These are phyloP conservation scores for Chloranthus sessilifolius DNA, from an alignment of 164 flowering plant genomes.

Conservation along the genomic window DNA sequence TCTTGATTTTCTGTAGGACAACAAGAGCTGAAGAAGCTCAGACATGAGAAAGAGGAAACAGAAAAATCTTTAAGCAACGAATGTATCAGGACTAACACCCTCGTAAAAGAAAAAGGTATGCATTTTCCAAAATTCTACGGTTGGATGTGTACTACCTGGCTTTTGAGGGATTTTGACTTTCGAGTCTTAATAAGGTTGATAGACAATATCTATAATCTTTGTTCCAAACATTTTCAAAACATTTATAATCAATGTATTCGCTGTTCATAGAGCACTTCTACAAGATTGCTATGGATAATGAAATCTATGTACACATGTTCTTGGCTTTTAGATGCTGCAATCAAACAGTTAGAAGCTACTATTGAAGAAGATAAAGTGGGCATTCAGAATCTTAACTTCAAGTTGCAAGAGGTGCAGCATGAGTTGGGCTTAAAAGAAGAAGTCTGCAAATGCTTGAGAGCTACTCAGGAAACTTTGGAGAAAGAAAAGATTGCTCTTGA, in stretches of 20 bases:
- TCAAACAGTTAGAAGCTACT: constrained; percentile 55
- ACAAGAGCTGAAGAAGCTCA: constrained; percentile 52
- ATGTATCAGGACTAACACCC: constrained; percentile 25
- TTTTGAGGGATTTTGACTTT: too few species aligned
- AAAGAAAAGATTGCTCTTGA: constrained; percentile 56
- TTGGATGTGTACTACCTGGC: too few species aligned
- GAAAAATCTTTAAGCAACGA: constrained; percentile 47
- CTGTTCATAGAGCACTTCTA: too few species aligned
- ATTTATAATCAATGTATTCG: too few species aligned
- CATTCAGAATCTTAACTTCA: constrained; percentile 44
- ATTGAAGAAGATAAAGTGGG: constrained; percentile 34
- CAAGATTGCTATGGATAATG: too few species aligned
- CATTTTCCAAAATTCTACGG: neutral
- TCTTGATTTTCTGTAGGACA: constrained; percentile 41
- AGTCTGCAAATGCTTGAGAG: constrained; percentile 28
- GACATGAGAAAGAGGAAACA: constrained; percentile 43
- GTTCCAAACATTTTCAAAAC: too few species aligned
- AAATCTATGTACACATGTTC: neutral
- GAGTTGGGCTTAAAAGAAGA: constrained; percentile 57
- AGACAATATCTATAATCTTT: too few species aligned
- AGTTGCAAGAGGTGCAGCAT: constrained; percentile 39
- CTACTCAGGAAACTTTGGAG: constrained; percentile 46
- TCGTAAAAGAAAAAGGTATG: constrained; percentile 72
- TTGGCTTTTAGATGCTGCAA: constrained; percentile 45
- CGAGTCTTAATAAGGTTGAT: too few species aligned